phyloP scores from a whole-genome alignment of 805 yeast genomes.

The Soucietia sequanensis region DNA sequence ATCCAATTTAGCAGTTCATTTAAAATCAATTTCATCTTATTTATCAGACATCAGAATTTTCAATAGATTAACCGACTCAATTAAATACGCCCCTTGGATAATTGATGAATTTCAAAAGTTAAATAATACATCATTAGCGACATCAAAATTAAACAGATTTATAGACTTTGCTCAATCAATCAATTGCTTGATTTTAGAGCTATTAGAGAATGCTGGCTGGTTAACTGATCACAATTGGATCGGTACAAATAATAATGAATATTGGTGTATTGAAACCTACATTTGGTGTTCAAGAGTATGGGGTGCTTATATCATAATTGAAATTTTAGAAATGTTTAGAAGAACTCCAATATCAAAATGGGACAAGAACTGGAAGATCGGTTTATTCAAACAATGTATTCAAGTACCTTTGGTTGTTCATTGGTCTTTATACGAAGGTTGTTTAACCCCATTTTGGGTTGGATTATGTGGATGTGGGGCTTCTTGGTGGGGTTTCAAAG shows the following conservation, averaged over 20 bases:
- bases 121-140: constrained; percentile 19
- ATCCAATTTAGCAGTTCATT: constrained; percentile 31
- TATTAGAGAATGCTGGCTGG: constrained; percentile 46
- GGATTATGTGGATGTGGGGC: constrained; percentile 46
- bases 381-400: constrained; percentile 34
- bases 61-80: constrained; percentile 39
- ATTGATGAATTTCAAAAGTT: constrained; percentile 36
- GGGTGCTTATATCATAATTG: constrained; percentile 41
- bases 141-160: constrained; percentile 29
- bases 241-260: constrained; percentile 37
- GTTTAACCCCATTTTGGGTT: constrained; percentile 47
- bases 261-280: constrained; percentile 44
- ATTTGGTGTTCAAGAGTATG: constrained; percentile 46
- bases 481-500: constrained; percentile 41
- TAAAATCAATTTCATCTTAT: constrained; percentile 35
- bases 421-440: constrained; percentile 45
- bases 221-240: constrained; percentile 46
- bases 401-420: constrained; percentile 44
- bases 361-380: constrained; percentile 34
- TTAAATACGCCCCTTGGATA: constrained; percentile 46
- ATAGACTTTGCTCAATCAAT: constrained; percentile 38
- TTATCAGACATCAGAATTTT: constrained; percentile 42
- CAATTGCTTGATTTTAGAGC: constrained; percentile 39
- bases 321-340: constrained; percentile 39
- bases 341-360: constrained; percentile 38